phyloP scores from a whole-genome alignment of 345 rosid species.

The Camelina laxa region DNA sequence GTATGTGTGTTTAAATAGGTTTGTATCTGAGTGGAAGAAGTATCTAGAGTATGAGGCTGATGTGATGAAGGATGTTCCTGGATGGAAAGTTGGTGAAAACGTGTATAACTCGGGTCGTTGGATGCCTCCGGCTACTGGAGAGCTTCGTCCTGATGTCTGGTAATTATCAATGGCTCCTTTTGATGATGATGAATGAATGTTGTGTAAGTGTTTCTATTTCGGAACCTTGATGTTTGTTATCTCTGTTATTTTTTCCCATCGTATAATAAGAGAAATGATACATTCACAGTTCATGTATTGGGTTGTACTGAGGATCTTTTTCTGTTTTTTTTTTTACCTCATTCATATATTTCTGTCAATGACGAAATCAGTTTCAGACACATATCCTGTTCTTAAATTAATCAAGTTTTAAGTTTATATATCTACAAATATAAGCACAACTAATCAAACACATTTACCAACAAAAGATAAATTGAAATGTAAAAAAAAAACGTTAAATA shows the following conservation, averaged over 20 bases:
- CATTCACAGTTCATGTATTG: slow-evolving; percentile 34
- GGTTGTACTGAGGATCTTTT: not conserved
- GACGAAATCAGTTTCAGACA: slow-evolving; percentile 1
- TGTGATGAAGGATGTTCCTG: slow-evolving; percentile 98
- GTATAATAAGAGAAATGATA: slow-evolving; percentile 35
- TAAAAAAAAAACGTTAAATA: not conserved
- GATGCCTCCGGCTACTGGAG: slow-evolving; percentile 99
- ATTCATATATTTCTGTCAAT: not conserved
- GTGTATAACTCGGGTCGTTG: slow-evolving; percentile 96
- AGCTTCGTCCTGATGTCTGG: slow-evolving; percentile 99
- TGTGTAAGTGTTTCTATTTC: slow-evolving; percentile 21
- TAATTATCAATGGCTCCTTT: slow-evolving; percentile 44
- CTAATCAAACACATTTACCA: not conserved
- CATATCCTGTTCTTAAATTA: not conserved
- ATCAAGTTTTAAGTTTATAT: not conserved
- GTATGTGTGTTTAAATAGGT: slow-evolving; percentile 50
- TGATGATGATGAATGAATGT: slow-evolving; percentile 38
- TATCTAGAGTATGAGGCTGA: slow-evolving; percentile 98
- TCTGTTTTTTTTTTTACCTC: not conserved
- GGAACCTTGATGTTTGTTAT: slow-evolving; percentile 17
- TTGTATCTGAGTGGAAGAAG: slow-evolving; percentile 95
- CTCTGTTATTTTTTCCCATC: not conserved
- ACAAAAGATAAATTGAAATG: not conserved
- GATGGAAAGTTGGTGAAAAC: slow-evolving; percentile 97
- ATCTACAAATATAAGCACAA: not conserved